Percentiles rank a stretch among this genome's conserved stretches.
These are phyloP conservation scores for Colletotrichum sp. DNA, from an alignment of 2,329 filamentous ascomycete species.

Conservation along the genomic window DNA sequence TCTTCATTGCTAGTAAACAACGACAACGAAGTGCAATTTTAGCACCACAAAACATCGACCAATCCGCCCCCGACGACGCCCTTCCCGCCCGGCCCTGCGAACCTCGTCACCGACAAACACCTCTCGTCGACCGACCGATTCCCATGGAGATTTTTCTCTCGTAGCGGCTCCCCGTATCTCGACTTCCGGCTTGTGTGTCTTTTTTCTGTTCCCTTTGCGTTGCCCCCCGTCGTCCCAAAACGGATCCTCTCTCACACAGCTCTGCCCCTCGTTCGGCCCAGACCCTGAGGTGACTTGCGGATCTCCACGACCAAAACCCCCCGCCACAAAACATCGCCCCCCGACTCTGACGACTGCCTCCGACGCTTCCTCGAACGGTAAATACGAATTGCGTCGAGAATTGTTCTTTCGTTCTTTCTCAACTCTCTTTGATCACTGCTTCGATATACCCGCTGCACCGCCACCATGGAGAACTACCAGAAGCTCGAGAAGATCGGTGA, in stretches of 20 bases:
- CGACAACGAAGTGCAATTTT: conserved; percentile 22
- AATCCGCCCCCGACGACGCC: conserved; percentile 17
- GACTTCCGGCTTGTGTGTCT: background rate
- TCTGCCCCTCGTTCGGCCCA: conserved; percentile 15
- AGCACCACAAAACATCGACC: conserved; percentile 22
- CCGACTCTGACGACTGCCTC: background rate
- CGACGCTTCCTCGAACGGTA: background rate
- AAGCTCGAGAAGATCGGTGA: conserved; percentile 97
- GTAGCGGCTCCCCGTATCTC: conserved; percentile 11
- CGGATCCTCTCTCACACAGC: background rate
- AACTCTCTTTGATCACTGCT: background rate
- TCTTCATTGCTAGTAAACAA: conserved; percentile 24
- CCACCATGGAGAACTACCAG: conserved; percentile 89
- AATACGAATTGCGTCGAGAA: background rate
- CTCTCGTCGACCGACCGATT: background rate
- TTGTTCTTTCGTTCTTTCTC: background rate
- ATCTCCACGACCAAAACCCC: background rate
- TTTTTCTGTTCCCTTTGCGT: background rate
- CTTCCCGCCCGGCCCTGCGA: conserved; percentile 14
- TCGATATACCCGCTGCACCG: background rate
- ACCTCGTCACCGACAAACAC: background rate
- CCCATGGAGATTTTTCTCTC: conserved; percentile 4
- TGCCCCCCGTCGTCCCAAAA: background rate
- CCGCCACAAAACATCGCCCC: conserved; percentile 2
- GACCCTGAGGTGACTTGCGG: conserved; percentile 8